These are phyloP conservation scores for Cunninghamia lanceolata DNA, from an alignment of 75 land plant species.

Conservation along the genomic window DNA sequence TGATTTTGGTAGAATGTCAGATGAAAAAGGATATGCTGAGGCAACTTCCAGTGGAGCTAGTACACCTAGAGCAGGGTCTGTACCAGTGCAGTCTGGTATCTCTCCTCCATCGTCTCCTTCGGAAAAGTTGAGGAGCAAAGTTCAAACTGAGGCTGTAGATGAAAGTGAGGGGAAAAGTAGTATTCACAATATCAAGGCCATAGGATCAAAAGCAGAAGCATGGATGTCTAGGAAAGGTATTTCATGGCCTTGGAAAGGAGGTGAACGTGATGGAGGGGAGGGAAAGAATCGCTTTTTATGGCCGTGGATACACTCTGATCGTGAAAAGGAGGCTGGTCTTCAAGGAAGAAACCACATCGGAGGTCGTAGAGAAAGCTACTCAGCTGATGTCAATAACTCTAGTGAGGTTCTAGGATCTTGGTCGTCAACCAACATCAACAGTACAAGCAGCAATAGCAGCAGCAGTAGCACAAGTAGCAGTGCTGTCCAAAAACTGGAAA, in stretches of 20 bases:
- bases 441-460: constrained; percentile 76
- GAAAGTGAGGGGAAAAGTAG: constrained; percentile 51
- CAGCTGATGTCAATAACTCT: constrained; percentile 17
- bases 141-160: constrained; percentile 28
- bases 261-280: constrained; percentile 49
- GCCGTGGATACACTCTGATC: constrained; percentile 54
- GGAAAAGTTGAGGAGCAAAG: constrained; percentile 30
- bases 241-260: constrained; percentile 84
- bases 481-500: constrained; percentile 55
- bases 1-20: constrained; percentile 29
- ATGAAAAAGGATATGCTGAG: constrained; percentile 51
- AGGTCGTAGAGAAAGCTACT: neutral
- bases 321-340: constrained; percentile 18
- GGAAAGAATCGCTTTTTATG: constrained; percentile 28
- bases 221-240: constrained; percentile 74
- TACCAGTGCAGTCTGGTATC: constrained; percentile 27
- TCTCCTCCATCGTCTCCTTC: constrained; percentile 16
- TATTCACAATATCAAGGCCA: constrained; percentile 29
- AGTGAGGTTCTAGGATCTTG: constrained; percentile 64
- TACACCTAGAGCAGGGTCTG: constrained; percentile 46
- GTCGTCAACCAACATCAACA: constrained; percentile 62
- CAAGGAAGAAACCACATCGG: constrained; percentile 23
- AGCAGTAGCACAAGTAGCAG: constrained; percentile 61
- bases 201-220: constrained; percentile 72
- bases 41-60: constrained; percentile 58